Evolutionary conservation across 73 alveolate species (phyloP).

Genomic region (Stentor coeruleus): DNA sequence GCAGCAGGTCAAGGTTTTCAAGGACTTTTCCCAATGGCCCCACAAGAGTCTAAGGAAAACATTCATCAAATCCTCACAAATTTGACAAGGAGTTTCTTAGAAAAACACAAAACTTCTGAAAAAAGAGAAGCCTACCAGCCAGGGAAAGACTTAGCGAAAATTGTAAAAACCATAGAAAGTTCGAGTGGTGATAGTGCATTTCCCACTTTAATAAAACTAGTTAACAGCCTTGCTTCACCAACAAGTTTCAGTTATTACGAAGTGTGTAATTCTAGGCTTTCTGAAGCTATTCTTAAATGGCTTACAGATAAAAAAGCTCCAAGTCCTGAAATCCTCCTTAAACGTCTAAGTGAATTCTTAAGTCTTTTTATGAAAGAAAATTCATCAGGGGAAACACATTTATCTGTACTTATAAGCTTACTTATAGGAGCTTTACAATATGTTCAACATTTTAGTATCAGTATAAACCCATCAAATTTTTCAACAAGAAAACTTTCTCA

Average conservation of each 20-base stretch:
- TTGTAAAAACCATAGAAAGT: neutral
- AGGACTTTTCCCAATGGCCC: neutral
- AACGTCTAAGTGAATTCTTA: constrained; percentile 1
- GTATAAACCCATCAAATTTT: neutral
- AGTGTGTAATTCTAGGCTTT: neutral
- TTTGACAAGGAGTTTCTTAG: neutral
- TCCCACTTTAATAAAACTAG: neutral
- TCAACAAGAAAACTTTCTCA: neutral
- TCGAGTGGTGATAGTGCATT: neutral
- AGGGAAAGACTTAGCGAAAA: constrained; percentile 1
- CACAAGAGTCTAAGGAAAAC: neutral
- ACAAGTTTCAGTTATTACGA: neutral
- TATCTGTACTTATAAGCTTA: neutral
- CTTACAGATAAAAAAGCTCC: neutral
- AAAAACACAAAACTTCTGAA: neutral
- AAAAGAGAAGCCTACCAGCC: neutral
- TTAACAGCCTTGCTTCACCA: neutral
- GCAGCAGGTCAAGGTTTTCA: neutral
- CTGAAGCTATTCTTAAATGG: constrained; percentile 1
- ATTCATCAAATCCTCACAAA: neutral
- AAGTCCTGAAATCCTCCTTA: neutral
- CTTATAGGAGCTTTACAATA: neutral
- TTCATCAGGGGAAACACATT: neutral
- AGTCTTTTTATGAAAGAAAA: neutral
- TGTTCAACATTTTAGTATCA: neutral